These are phyloP conservation scores for Lithospermum erythrorhizon DNA, from an alignment of 257 asterid species.

Conservation along the genomic window DNA sequence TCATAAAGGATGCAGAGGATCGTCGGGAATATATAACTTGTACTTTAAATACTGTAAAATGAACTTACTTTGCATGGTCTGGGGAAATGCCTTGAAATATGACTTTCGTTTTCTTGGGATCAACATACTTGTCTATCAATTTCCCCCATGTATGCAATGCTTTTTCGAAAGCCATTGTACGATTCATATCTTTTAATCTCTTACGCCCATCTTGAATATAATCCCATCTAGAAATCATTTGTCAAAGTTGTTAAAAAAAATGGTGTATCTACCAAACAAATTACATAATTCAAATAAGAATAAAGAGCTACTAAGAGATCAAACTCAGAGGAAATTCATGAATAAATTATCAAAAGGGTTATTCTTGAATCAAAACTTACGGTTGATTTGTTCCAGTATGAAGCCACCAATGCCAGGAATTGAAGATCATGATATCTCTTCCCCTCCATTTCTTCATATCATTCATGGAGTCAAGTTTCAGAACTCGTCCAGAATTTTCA, in stretches of 20 bases:
- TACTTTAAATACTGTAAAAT: background rate
- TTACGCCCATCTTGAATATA: constrained; percentile 13
- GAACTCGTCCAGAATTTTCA: constrained; percentile 26
- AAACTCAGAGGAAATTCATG: too few species aligned
- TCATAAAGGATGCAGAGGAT: too few species aligned
- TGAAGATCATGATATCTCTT: constrained; percentile 46
- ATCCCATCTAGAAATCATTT: constrained; percentile 19
- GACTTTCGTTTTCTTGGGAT: constrained; percentile 20
- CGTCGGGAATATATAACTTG: too few species aligned
- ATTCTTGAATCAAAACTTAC: constrained; percentile 13
- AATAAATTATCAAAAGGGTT: too few species aligned
- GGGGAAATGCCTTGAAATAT: constrained; percentile 32
- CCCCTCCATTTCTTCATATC: constrained; percentile 40
- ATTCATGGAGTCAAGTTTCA: constrained; percentile 37
- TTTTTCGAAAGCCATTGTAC: constrained; percentile 17
- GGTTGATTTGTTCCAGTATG: constrained; percentile 44
- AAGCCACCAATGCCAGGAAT: constrained; percentile 74
- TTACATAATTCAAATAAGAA: too few species aligned
- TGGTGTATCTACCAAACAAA: too few species aligned
- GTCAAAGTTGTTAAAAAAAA: background rate
- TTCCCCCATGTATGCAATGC: constrained; percentile 25
- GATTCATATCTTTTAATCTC: constrained; percentile 17
- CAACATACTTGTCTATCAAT: constrained; percentile 20
- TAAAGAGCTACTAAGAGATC: too few species aligned
- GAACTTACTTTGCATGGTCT: constrained; percentile 24